Evolutionary conservation across 352 stramenopile species (phyloP), one percentile per base, ranked within the genome.

Genomic region (Pythium diclinum): DNA sequence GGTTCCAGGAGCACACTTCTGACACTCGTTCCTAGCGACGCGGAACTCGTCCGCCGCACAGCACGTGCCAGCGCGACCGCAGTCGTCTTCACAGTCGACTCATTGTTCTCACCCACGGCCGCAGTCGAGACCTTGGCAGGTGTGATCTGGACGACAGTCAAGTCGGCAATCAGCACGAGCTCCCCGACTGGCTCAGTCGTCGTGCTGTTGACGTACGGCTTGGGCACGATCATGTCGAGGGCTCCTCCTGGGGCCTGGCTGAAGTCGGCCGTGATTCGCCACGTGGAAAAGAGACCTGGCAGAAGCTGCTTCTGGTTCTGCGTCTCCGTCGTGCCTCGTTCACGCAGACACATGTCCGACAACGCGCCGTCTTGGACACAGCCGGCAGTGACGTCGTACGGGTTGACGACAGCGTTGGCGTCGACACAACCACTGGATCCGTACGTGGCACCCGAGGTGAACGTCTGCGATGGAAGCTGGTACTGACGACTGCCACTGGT

Each of bases 1-100:
- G 6, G 40, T 62, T 8, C 56, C 56, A n/a, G 38, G 7, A 7
- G 25, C 11, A 42, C 56, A 62, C 56, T 62, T 62, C 40, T 62
- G 38, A 38, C 56, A 62, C 56, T 52, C 54, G 42, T 32, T 62
- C 19, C 23, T 36, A 10, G 56, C 36, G 4, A 62, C 23, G 6
- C 56, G 56, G 56, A 54, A 62, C 56, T 62, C 56, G 56, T 62
- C 42, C 3, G 14, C 19, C 19, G 38, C 56, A 36, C 56, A 62
- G 56, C 56, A 62, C 56, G 25, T 42, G 9, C 25, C 25, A 28
- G 36, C 36, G 36, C 36, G 36, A 10, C 36, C 9, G 36, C 9
- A 10, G 36, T 5, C 2, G 36, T 10, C 36, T 42, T 52, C 38
- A 21, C 11, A 17, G 55, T 28, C 16, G 55, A 33, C 56, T 54